Base-by-base conservation (phyloP, 2,329 filamentous ascomycete genomes). In the Aureobasidium musti region DNA sequence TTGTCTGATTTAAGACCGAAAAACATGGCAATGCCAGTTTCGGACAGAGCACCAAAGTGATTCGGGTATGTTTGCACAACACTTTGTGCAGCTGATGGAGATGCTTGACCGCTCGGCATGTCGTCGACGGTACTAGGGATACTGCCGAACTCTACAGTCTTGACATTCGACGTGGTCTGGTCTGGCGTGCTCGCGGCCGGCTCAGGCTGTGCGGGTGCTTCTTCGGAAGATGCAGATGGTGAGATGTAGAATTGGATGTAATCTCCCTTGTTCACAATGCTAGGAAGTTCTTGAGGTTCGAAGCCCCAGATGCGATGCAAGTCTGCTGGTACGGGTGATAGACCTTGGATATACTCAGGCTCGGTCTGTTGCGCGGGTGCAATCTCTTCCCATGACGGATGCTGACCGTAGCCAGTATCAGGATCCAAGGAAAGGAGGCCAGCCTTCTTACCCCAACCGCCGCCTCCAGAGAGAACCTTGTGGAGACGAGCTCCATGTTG, bases 371-470 rank as follows among this genome's bases (percentile, higher is more conserved):
- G 45, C 41, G 43, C 59, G n/a, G 59, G 45, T 2, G 33, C 13
- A 39, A 63, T 50, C 23, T 49, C 59, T 39, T 50, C 45, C 59
- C 59, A 49, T 2, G 59, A 13, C 3, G 59, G 45, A 6, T 63
- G 60, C 37, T 63, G 35, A 33, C 61, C 54, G 65, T 54, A 50
- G 26, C 67, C 81, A 19, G 80, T 83, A 70, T 91, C 84, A 3
- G 91, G 90, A 73, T 95, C 91, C 4, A 96, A 82, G 6, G 91
- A 91, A 3, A 96, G 79, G 0, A 96, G 79, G 0, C 91, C 91
- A 72, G 89, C 87, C 75, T 94, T 95, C 66, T 85, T 81, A 19
- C 91, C 91, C 91, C 91, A 96, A 23, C 91, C 91, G 49, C 91
- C 91, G 53, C 91, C 91, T 5, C 91, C 91, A 72, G 90, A 92